Evolutionary conservation across 129 eudicot genomes (phyloP).

Genomic region (Smallanthus sonchifolius): DNA sequence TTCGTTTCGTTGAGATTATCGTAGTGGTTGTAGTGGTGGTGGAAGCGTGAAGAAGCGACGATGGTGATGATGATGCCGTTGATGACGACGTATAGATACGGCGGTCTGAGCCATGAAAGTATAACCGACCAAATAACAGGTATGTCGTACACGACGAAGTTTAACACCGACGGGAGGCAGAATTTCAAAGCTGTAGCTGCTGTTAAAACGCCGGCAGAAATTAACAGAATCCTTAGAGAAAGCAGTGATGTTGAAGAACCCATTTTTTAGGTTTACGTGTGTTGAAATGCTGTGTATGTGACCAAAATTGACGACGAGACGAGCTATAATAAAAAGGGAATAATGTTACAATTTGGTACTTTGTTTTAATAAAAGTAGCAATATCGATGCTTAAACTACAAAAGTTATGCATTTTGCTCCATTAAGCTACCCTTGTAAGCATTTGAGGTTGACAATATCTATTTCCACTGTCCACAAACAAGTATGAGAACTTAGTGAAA

Average conservation of each 20-base stretch:
- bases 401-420: background rate
- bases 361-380: background rate
- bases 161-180: constrained; percentile 30
- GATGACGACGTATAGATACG: constrained; percentile 68
- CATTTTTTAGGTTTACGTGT: constrained; percentile 19
- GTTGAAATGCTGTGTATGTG: background rate
- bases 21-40: constrained; percentile 28
- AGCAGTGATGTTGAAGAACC: constrained; percentile 31
- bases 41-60: constrained; percentile 58
- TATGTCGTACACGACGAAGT: constrained; percentile 30
- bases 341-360: constrained; percentile 14
- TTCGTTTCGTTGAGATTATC: constrained; percentile 1
- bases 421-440: background rate
- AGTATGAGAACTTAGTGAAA: background rate
- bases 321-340: constrained; percentile 12
- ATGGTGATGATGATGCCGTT: constrained; percentile 78
- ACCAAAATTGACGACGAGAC: background rate
- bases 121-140: constrained; percentile 45
- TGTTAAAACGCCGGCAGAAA: constrained; percentile 47
- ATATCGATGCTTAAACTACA: background rate
- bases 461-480: too few species aligned
- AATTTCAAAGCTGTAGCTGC: constrained; percentile 37
- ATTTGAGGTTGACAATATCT: background rate
- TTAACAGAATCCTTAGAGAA: constrained; percentile 39
- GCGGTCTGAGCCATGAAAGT: constrained; percentile 59